Base-by-base conservation (phyloP, 306 rosid genomes). In the Quercus robur region DNA sequence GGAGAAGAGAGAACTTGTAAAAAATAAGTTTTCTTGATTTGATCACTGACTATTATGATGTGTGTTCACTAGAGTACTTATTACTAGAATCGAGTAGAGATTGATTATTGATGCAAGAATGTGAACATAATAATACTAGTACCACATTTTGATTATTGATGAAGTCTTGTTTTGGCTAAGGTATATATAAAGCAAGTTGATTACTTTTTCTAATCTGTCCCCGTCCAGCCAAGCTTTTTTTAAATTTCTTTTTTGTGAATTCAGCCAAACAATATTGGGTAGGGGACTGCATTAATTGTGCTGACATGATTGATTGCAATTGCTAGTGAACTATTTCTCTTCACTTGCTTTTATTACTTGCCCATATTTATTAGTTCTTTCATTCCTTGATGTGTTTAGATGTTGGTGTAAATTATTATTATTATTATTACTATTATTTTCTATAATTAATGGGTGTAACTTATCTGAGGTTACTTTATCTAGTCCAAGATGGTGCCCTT, bases 391-490 rank as follows among this genome's bases (percentile, higher is more conserved):
- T 77, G 19, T 72, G 38, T 33, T 58, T 15, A 44, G 57, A 70
- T 46, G 56, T 61, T 11, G 30, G 46, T 41, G 46, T 2, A 41
- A 41, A 8, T 41, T 41, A 41, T 41, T 41, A 8, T 41, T 38
- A 38, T 35, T 35, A 6, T 38, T 38, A 6, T 38, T 38, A 2
- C 0, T 35, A 1, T 35, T 35, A 35, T 35, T 35, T 35, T 35
- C 9, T 35, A 41, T 41, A 7, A 41, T 41, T 8, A 41, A 41
- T 41, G 46, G 55, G 20, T 38, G 1, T 70, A 18, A 68, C 75
- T 56, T 51, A 66, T 59, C 59, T 59, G 69, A 81, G 31, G 14
- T 71, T 62, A 72, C 44, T 52, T 15, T 63, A 10, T 72, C 73
- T 70, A 85, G 52, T 74, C 44, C 12, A 59, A 17, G 2, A 21